phyloP scores from a whole-genome alignment of 352 stramenopile genomes.

The Phytopythium chamaehyphon region DNA sequence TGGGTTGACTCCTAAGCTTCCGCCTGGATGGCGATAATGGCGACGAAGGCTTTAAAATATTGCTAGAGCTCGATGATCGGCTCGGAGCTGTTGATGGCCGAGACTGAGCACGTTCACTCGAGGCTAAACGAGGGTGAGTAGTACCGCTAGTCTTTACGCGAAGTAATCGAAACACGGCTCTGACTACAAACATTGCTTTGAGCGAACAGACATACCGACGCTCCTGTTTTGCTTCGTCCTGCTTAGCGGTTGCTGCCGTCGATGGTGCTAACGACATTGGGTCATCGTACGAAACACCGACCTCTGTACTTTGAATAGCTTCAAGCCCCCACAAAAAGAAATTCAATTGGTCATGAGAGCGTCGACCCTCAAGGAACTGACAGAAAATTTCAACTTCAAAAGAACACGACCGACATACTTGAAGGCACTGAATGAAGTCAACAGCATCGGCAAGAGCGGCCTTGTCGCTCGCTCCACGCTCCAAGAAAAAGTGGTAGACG shows the following conservation, averaged over 20 bases:
- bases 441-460: constrained; percentile 26
- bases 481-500: constrained; percentile 55
- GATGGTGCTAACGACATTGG: constrained; percentile 1
- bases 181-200: constrained; percentile 47
- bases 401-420: constrained; percentile 15
- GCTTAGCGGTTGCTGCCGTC: not conserved
- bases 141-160: constrained; percentile 24
- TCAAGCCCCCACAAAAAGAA: constrained; percentile 59
- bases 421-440: constrained; percentile 35
- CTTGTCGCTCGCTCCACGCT: constrained; percentile 27
- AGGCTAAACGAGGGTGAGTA: too few relatives aligned
- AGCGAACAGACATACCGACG: constrained; percentile 38
- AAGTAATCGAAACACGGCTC: constrained; percentile 43
- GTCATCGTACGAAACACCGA: constrained; percentile 48
- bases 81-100: constrained; percentile 3
- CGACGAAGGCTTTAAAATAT: not conserved
- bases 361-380: constrained; percentile 41
- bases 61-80: not conserved
- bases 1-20: constrained; percentile 20
- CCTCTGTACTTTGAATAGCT: constrained; percentile 30
- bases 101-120: constrained; percentile 12
- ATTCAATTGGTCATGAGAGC: constrained; percentile 34
- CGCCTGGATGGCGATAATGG: constrained; percentile 18
- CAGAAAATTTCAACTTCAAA: constrained; percentile 51
- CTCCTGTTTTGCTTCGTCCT: constrained; percentile 1